These are phyloP conservation scores for Suillus brevipes DNA, from an alignment of 768 basidiomycete species.

Conservation along the genomic window DNA sequence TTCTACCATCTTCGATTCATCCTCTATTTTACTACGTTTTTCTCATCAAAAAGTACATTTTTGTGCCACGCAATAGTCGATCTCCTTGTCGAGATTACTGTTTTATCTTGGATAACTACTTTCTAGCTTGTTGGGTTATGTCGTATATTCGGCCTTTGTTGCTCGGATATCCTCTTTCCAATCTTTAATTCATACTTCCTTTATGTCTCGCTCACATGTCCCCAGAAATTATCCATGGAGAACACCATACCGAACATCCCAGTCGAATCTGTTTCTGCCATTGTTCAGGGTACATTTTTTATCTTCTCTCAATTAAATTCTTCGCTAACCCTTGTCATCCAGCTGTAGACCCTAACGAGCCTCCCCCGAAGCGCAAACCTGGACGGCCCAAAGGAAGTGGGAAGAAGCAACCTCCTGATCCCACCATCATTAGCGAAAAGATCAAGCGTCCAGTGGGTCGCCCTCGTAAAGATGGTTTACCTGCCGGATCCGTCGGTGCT, in stretches of 20 bases:
- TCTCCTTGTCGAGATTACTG: conserved; percentile 28
- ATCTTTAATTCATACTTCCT: conserved; percentile 13
- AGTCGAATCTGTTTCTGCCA: conserved; percentile 26
- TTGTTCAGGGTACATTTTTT: conserved; percentile 25
- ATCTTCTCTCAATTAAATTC: neutral
- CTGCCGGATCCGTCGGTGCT: conserved; percentile 65
- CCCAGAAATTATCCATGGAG: conserved; percentile 26
- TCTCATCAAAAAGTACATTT: conserved; percentile 11
- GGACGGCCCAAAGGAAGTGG: conserved; percentile 81
- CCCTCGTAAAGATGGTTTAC: conserved; percentile 79
- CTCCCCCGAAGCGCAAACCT: conserved; percentile 62
- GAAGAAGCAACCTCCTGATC: conserved; percentile 55
- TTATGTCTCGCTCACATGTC: conserved; percentile 21
- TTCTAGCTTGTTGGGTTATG: conserved; percentile 25
- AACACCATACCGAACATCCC: conserved; percentile 26
- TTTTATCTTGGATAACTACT: conserved; percentile 37
- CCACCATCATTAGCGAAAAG: conserved; percentile 46
- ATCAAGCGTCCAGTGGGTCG: conserved; percentile 78
- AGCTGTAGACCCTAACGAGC: conserved; percentile 29
- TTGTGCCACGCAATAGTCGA: conserved; percentile 11
- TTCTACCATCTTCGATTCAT: conserved; percentile 13
- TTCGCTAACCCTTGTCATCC: conserved; percentile 11
- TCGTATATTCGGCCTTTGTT: conserved; percentile 36
- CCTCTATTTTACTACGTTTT: conserved; percentile 16
- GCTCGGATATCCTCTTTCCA: conserved; percentile 28